Conservation (phyloP, 306 rosid genomes). For the Casuarina glauca region DNA sequence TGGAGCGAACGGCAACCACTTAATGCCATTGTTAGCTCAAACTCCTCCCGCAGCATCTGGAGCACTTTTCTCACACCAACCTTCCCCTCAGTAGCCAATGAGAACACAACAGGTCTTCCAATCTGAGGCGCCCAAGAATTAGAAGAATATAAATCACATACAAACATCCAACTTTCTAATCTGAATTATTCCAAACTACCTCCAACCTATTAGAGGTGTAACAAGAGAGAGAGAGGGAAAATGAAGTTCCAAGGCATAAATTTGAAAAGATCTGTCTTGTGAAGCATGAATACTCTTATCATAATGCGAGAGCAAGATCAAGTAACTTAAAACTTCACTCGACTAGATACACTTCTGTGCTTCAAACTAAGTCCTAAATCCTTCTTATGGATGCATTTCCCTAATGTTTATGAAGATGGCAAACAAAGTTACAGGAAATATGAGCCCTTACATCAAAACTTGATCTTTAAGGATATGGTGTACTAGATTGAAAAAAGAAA, state of each 20-base stretch:
- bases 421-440: not conserved
- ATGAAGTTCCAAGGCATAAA: constrained; percentile 2
- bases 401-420: not conserved
- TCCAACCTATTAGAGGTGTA: not conserved
- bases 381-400: no score
- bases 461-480: not conserved
- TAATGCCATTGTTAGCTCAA: constrained; percentile 89
- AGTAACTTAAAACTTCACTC: no score
- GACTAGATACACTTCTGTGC: not conserved
- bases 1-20: constrained; percentile 82
- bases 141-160: not conserved
- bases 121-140: constrained; percentile 41
- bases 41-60: constrained; percentile 80
- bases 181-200: not conserved
- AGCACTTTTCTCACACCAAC: constrained; percentile 83
- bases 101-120: constrained; percentile 86
- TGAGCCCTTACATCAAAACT: not conserved
- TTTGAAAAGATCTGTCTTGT: not conserved
- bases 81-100: constrained; percentile 92
- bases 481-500: not conserved
- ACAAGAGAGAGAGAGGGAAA: not conserved
- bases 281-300: no score
- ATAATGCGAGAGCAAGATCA: no score
- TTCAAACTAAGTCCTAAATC: no score
- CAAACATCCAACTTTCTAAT: not conserved